Evolutionary conservation across 2,329 filamentous ascomycete genomes (phyloP).

Genomic region (Colletotrichum euphorbiae): DNA sequence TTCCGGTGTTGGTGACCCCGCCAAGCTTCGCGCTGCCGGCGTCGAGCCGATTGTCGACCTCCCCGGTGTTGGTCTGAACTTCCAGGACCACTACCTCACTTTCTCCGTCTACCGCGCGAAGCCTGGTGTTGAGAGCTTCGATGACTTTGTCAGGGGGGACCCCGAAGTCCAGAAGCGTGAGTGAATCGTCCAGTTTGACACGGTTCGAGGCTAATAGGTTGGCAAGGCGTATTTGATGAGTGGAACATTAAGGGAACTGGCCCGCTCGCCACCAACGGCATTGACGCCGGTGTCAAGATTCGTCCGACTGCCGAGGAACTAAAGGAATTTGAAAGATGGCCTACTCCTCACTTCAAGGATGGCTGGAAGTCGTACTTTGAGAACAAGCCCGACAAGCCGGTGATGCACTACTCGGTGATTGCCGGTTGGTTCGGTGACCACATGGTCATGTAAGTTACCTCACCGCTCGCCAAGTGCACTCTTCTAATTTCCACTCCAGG

Average conservation of each 20-base stretch:
- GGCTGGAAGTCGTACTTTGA: conserved; percentile 88
- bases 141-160: conserved; percentile 82
- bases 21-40: conserved; percentile 76
- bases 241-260: conserved; percentile 86
- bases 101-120: conserved; percentile 79
- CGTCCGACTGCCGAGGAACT: conserved; percentile 77
- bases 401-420: conserved; percentile 87
- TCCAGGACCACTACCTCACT: conserved; percentile 81
- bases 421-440: conserved; percentile 73
- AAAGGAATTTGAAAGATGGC: conserved; percentile 76
- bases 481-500: conserved; percentile 66
- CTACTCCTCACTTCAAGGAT: conserved; percentile 77
- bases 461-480: neutral
- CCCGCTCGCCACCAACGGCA: conserved; percentile 81
- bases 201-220: conserved; percentile 15
- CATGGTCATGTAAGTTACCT: conserved; percentile 63
- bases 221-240: conserved; percentile 74
- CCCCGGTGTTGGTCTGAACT: conserved; percentile 80
- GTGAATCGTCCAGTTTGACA: conserved; percentile 28
- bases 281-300: conserved; percentile 84
- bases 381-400: conserved; percentile 85
- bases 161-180: conserved; percentile 75
- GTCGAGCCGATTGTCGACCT: conserved; percentile 78
- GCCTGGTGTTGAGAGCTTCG: conserved; percentile 81
- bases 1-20: conserved; percentile 77